Conservation (phyloP, 176 grass and related monocot genomes). For the Oryza glaberrima region DNA sequence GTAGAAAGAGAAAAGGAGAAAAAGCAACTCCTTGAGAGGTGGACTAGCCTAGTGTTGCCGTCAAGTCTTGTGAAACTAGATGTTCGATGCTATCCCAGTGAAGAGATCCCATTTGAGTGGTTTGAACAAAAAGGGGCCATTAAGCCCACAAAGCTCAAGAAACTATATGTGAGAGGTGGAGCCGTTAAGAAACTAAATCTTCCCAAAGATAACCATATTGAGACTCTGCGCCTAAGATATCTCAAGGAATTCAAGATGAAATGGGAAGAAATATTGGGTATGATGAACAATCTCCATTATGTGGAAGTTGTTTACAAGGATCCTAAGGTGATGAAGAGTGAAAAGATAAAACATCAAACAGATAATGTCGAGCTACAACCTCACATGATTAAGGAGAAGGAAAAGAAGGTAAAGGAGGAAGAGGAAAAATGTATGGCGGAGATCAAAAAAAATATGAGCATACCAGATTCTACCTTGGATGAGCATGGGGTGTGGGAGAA, state of each 20-base stretch:
- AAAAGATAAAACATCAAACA: not conserved
- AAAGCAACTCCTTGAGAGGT: not conserved
- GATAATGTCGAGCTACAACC: not conserved
- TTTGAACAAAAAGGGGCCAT: not conserved
- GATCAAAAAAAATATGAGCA: not conserved
- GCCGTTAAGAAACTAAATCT: not conserved
- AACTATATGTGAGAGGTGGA: conserved; percentile 54
- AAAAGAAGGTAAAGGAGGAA: not conserved
- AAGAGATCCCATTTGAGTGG: not conserved
- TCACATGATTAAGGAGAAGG: not conserved
- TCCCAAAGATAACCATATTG: not conserved
- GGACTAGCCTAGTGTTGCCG: conserved; percentile 33
- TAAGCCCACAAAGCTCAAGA: not conserved
- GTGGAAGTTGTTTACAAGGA: conserved; percentile 45
- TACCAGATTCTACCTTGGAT: conserved; percentile 14
- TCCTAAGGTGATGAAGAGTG: not conserved
- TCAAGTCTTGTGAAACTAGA: conserved; percentile 30
- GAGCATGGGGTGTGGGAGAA: conserved; percentile 42
- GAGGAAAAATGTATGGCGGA: not conserved
- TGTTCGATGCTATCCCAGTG: conserved; percentile 32
- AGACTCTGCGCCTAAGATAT: conserved; percentile 41
- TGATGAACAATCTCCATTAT: not conserved
- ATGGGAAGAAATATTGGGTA: not conserved
- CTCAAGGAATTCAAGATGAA: not conserved
- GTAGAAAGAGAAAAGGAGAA: rapidly evolving